Conservation (phyloP, 768 basidiomycete species). For the Boletus patriciae region DNA sequence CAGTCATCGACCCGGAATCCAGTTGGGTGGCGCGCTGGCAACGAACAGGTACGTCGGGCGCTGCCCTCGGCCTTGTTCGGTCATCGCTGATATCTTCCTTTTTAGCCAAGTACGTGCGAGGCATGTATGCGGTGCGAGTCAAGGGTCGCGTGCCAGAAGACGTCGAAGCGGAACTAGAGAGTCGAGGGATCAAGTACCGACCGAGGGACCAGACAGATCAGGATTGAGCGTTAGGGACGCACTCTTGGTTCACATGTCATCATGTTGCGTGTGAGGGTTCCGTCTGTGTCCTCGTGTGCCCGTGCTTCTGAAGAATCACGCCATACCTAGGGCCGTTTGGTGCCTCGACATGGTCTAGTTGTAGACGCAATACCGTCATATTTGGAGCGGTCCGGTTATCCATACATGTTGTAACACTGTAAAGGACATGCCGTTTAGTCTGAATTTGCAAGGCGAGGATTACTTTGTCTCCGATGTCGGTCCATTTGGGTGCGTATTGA, state of each 20-base stretch:
- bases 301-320: conserved; percentile 5
- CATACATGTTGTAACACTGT: neutral
- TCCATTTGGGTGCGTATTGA: neutral
- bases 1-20: conserved; percentile 78
- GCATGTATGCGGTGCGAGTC: conserved; percentile 92
- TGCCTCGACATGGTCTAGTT: neutral
- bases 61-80: neutral
- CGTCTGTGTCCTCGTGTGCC: neutral
- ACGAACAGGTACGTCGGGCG: conserved; percentile 67
- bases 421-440: neutral
- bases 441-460: neutral
- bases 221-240: conserved; percentile 43
- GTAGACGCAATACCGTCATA: conserved; percentile 10
- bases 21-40: conserved; percentile 99
- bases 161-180: conserved; percentile 77
- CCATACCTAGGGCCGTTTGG: conserved; percentile 1
- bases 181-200: conserved; percentile 79
- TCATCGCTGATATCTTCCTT: conserved; percentile 5
- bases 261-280: conserved; percentile 3
- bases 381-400: neutral
- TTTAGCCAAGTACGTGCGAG: conserved; percentile 84
- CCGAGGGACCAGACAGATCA: conserved; percentile 78
- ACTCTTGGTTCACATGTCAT: conserved; percentile 17
- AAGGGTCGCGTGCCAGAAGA: conserved; percentile 84
- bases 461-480: neutral